Evolutionary conservation across 2,329 filamentous ascomycete species (phyloP), one percentile per base, ranked within the genome.

Genomic region (Ophiostoma sp.): DNA sequence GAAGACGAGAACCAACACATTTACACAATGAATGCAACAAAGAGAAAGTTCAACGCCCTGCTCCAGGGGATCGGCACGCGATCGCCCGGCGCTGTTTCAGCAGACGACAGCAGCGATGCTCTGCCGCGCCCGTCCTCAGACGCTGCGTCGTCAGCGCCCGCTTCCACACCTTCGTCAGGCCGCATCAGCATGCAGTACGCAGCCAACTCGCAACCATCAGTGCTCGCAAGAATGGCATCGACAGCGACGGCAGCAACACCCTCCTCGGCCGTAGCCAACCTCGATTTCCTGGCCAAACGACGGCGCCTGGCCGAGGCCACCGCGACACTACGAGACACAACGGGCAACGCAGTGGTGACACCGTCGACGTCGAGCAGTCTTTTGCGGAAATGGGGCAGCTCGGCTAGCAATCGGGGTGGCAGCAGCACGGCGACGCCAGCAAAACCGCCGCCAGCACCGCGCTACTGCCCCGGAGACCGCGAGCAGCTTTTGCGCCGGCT

Each of bases 401-500:
- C 58, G 58, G 58, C 52, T 18, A 12, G 49, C 47, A 16, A 41
- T 42, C n/a, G 27, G 16, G 64, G 62, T 41, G 11, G 44, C 47
- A 55, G 49, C 63, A 63, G 40, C 16, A 60, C 67, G 9, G 42
- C 62, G 9, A 41, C 62, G 38, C 36, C 52, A 38, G 44, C 11
- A 49, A 18, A 60, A 42, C 27, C 75, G 36, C 76, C 74, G 2
- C 79, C 73, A 55, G 76, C 74, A 52, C 87, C 91, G 0, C 92
- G 89, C 74, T 98, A 95, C 79, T 90, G 91, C 67, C 94, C 95
- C 0, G 91, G 89, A 80, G 93, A 95, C 76, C 90, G 95, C 67
- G 87, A 88, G 52, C 87, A 92, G 73, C 93, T 98, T 71, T 82
- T 98, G 11, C 87, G 85, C 73, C 83, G 95, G 38, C 82, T 99